Conservation (phyloP, 768 basidiomycete genomes). For the Mycena haematopus region DNA sequence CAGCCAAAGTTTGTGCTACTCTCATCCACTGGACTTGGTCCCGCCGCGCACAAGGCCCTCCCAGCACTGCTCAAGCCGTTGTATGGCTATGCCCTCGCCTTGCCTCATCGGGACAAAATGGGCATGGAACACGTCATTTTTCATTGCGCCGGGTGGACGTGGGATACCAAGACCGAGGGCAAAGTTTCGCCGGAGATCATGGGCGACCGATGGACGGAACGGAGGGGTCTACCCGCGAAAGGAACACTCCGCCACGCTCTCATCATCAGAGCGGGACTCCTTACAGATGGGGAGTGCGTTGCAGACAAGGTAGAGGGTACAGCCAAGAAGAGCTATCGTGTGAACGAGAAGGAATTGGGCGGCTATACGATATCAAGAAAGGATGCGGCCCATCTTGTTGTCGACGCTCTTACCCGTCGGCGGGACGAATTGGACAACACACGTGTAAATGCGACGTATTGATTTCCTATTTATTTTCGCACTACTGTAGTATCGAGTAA, state of each 20-base stretch:
- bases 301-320: constrained; percentile 40
- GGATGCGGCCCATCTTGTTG: constrained; percentile 72
- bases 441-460: constrained; percentile 57
- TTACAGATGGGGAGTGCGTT: constrained; percentile 62
- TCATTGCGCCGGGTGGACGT: constrained; percentile 56
- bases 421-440: constrained; percentile 65
- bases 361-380: constrained; percentile 63
- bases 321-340: constrained; percentile 48
- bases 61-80: constrained; percentile 57
- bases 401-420: constrained; percentile 48
- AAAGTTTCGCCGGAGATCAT: constrained; percentile 54
- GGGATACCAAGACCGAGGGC: constrained; percentile 46
- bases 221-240: constrained; percentile 46
- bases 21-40: constrained; percentile 60
- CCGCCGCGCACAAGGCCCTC: constrained; percentile 47
- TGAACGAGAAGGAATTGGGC: constrained; percentile 48
- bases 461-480: constrained; percentile 2
- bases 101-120: constrained; percentile 66
- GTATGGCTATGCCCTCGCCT: constrained; percentile 52
- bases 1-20: constrained; percentile 59
- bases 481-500: not conserved
- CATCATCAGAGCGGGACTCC: constrained; percentile 61
- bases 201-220: constrained; percentile 49
- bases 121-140: constrained; percentile 59
- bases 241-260: constrained; percentile 54